These are phyloP conservation scores for Tetracladium setigerum DNA, from an alignment of 495 filamentous ascomycete species.

Conservation along the genomic window DNA sequence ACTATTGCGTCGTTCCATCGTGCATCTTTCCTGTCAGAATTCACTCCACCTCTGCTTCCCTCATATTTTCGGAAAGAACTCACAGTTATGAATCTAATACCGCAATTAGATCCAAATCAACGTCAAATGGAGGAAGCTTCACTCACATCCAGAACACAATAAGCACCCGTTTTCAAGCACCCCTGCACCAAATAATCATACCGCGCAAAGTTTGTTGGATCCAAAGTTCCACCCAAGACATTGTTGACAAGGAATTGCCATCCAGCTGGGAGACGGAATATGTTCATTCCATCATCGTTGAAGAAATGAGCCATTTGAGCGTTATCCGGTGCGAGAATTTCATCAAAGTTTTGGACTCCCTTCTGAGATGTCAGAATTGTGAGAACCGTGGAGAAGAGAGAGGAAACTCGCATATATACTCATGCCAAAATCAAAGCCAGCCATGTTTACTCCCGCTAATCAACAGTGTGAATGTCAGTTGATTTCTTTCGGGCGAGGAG, in stretches of 20 bases:
- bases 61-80: constrained; percentile 2
- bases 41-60: no score
- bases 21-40: no score
- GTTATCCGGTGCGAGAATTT: constrained; percentile 5
- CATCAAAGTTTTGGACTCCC: no score
- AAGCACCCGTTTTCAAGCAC: constrained; percentile 45
- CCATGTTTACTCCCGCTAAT: constrained; percentile 31
- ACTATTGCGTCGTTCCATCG: no score
- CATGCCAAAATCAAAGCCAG: constrained; percentile 41
- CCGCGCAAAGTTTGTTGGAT: constrained; percentile 37
- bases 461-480: no score
- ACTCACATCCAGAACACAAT: constrained; percentile 50
- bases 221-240: constrained; percentile 38
- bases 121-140: neutral
- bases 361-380: neutral
- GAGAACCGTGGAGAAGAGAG: neutral
- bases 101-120: neutral
- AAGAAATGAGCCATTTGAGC: constrained; percentile 51
- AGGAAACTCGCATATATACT: neutral
- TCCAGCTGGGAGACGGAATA: constrained; percentile 47
- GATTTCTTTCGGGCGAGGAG: no score
- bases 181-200: constrained; percentile 52
- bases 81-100: constrained; percentile 2
- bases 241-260: constrained; percentile 46
- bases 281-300: constrained; percentile 42